Conservation (phyloP, 495 filamentous ascomycete genomes). For the Lasiosphaeria ovina region DNA sequence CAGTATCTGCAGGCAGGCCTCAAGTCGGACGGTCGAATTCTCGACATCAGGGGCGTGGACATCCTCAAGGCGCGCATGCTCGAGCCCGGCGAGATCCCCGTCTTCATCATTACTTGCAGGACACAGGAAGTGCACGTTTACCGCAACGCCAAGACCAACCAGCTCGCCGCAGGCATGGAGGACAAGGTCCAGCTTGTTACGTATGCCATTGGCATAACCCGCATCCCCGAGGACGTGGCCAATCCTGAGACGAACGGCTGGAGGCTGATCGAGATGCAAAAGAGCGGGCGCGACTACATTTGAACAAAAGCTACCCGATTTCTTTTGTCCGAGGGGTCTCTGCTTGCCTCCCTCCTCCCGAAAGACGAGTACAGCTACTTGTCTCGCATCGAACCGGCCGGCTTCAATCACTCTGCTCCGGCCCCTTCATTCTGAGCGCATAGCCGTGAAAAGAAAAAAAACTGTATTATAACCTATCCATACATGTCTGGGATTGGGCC, state of each 20-base stretch:
- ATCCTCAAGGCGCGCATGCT: slow-evolving; percentile 84
- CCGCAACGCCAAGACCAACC: slow-evolving; percentile 79
- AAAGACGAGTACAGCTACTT: background rate
- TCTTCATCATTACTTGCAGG: slow-evolving; percentile 93
- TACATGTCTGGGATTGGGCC: slow-evolving; percentile 16
- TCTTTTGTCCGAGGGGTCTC: background rate
- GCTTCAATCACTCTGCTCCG: slow-evolving; percentile 16
- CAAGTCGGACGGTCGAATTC: slow-evolving; percentile 88
- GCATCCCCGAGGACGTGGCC: slow-evolving; percentile 90
- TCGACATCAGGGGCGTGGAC: slow-evolving; percentile 93
- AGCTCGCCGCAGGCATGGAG: slow-evolving; percentile 97
- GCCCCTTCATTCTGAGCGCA: background rate
- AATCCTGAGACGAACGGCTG: slow-evolving; percentile 96
- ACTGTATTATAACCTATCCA: slow-evolving; percentile 25
- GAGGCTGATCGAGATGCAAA: slow-evolving; percentile 97
- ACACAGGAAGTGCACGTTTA: slow-evolving; percentile 99
- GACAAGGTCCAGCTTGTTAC: slow-evolving; percentile 97
- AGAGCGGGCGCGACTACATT: slow-evolving; percentile 90
- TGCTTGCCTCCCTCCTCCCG: background rate
- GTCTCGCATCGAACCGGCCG: background rate
- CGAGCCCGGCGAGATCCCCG: slow-evolving; percentile 95
- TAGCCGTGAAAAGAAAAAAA: slow-evolving; percentile 13
- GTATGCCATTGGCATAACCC: slow-evolving; percentile 93
- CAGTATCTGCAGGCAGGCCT: slow-evolving; percentile 92
- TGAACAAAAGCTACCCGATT: background rate